These are phyloP conservation scores for Sporormia fimetaria DNA, from an alignment of 495 filamentous ascomycete species.

Conservation along the genomic window DNA sequence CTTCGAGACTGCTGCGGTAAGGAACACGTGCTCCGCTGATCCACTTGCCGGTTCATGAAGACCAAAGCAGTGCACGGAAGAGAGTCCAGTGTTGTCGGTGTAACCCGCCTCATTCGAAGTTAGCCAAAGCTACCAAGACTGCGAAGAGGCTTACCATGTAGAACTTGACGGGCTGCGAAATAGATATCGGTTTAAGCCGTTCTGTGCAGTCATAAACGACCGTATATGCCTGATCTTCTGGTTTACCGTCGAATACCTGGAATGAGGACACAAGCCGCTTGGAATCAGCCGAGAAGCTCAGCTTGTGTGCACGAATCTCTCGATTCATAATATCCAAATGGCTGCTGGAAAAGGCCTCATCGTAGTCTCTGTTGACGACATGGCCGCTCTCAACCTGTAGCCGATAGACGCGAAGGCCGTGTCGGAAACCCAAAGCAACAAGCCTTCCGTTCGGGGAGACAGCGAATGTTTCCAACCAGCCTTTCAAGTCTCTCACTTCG, in stretches of 20 bases:
- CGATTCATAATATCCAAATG: neutral
- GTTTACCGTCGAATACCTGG: slow-evolving; percentile 1
- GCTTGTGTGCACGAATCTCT: slow-evolving; percentile 1
- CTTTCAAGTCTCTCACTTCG: too few relatives aligned
- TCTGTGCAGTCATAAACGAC: too few relatives aligned
- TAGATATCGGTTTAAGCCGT: too few relatives aligned
- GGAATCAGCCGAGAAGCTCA: slow-evolving; percentile 5
- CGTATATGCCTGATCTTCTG: slow-evolving; percentile 2
- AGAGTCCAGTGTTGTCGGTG: slow-evolving; percentile 3
- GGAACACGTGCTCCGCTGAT: slow-evolving; percentile 1
- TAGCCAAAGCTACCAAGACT: neutral
- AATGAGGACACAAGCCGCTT: slow-evolving; percentile 2
- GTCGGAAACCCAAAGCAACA: too few relatives aligned
- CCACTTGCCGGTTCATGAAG: neutral
- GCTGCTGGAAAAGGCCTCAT: too few relatives aligned
- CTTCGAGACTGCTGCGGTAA: slow-evolving; percentile 6
- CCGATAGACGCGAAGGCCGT: too few relatives aligned
- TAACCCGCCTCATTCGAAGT: slow-evolving; percentile 1
- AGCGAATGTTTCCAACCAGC: too few relatives aligned
- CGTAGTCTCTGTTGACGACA: too few relatives aligned
- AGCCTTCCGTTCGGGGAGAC: too few relatives aligned
- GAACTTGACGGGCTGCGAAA: too few relatives aligned
- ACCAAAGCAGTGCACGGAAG: neutral
- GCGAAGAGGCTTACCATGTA: slow-evolving; percentile 1
- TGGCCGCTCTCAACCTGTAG: too few relatives aligned